phyloP scores from a whole-genome alignment of 371 early-diverging fungal genomes.

The Blakeslea trispora region DNA sequence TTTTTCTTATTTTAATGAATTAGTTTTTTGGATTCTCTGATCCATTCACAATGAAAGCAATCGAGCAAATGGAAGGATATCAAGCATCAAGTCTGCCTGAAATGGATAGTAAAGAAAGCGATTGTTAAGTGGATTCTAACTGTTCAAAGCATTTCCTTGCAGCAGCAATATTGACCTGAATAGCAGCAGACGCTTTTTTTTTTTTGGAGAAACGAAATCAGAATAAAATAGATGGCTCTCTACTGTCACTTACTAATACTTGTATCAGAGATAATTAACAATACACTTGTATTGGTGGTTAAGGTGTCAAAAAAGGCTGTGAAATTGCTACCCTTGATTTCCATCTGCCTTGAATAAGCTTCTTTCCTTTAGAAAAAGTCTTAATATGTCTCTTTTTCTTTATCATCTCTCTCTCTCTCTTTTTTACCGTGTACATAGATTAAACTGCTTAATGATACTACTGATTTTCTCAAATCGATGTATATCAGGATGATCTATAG shows the following conservation, averaged over 20 bases:
- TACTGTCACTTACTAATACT: conserved; percentile 73
- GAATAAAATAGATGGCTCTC: too few species aligned
- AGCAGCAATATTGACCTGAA: conserved; percentile 77
- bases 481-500: conserved; percentile 55
- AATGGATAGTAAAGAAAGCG: background rate
- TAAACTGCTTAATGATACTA: conserved; percentile 93
- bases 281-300: conserved; percentile 90
- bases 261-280: conserved; percentile 89
- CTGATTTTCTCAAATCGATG: conserved; percentile 92
- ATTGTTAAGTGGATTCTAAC: conserved; percentile 62
- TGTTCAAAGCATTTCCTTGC: conserved; percentile 86
- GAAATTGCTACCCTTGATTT: conserved; percentile 79
- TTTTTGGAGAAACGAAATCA: too few species aligned
- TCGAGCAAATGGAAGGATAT: conserved; percentile 44
- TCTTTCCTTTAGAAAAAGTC: conserved; percentile 20
- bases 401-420: background rate
- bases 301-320: conserved; percentile 88
- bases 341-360: conserved; percentile 55
- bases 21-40: conserved; percentile 56
- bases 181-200: conserved; percentile 76
- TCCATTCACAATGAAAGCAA: conserved; percentile 42
- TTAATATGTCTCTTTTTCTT: too few species aligned
- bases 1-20: background rate
- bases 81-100: conserved; percentile 29
- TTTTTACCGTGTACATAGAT: conserved; percentile 74